Evolutionary conservation across 2,329 filamentous ascomycete species (phyloP), one percentile per base, ranked within the genome.

Genomic region (Magnaporthiopsis incrustans): DNA sequence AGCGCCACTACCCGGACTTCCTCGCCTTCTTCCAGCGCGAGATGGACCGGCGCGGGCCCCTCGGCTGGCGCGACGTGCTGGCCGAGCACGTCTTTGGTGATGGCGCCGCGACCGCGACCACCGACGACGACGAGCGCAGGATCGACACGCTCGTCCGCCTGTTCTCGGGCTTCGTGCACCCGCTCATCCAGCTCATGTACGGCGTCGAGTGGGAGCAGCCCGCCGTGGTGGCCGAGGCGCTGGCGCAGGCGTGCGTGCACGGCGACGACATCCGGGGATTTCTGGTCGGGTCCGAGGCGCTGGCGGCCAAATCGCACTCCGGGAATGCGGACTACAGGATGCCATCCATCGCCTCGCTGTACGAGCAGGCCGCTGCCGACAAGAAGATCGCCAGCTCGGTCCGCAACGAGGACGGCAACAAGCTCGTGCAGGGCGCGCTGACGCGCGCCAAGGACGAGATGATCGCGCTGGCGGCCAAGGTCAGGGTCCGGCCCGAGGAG

Each of bases 121-220:
- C 30, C 2, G 30, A 30, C 30, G 84, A 83, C 2, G 84, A 88
- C 64, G 82, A 86, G 58, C 77, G 81, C 58, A 86, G 88, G 5
- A 85, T 92, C 56, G 86, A 88, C 66, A 78, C 97, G 79, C 76
- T 93, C 3, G 79, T 81, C 2, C 81, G 92, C 25, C 77, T 94
- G 70, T 92, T 85, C 71, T 83, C 82, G 22, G 88, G 89, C 0
- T 82, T 94, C 67, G 69, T 92, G 2, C 91, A 96, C 71, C 91
- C 92, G 2, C 77, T 95, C 22, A 93, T 97, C 67, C 91, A 96
- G 72, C 82, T 96, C 26, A 90, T 92, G 61, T 96, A 92, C 71
- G 92, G 90, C 5, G 73, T 97, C 50, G 92, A 96, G 72, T 96
- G 92, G 78, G 74, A 82, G 12, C 91, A 96, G 71, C 91, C 91